Percentiles rank a stretch among this genome's conserved stretches.
Conservation (phyloP, 139 green algal genomes). For the Parachlorella kessleri region DNA sequence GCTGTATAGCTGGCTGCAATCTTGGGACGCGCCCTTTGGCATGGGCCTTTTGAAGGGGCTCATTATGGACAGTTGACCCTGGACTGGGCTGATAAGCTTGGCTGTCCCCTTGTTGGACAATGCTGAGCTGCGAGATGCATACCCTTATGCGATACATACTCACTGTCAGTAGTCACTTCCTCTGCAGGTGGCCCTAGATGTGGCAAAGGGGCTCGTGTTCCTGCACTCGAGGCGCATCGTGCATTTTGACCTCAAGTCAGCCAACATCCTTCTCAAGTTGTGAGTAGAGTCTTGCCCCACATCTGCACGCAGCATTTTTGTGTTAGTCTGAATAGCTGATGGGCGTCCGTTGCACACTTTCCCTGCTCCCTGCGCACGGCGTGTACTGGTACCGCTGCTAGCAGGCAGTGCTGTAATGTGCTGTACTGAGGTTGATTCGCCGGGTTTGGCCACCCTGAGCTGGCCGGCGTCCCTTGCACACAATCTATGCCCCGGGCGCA, state of each 20-base stretch:
- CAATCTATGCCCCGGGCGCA: not conserved
- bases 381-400: no score
- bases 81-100: not conserved
- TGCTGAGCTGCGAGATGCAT: not conserved
- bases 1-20: not conserved
- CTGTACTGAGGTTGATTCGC: not conserved
- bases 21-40: not conserved
- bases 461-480: not conserved
- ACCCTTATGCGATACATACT: not conserved
- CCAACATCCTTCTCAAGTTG: not conserved
- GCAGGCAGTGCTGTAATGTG: not conserved
- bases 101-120: not conserved
- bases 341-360: not conserved
- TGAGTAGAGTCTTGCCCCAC: not conserved
- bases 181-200: slow-evolving; percentile 40
- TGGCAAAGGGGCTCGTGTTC: slow-evolving; percentile 43
- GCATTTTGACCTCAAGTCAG: slow-evolving; percentile 25
- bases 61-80: no score
- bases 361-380: not conserved
- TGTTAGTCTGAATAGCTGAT: not conserved
- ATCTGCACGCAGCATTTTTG: not conserved
- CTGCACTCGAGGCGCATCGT: slow-evolving; percentile 38
- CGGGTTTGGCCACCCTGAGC: not conserved
- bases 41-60: not conserved
- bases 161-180: not conserved